phyloP scores from a whole-genome alignment of 106 monocot species.

The Allium sativum region DNA sequence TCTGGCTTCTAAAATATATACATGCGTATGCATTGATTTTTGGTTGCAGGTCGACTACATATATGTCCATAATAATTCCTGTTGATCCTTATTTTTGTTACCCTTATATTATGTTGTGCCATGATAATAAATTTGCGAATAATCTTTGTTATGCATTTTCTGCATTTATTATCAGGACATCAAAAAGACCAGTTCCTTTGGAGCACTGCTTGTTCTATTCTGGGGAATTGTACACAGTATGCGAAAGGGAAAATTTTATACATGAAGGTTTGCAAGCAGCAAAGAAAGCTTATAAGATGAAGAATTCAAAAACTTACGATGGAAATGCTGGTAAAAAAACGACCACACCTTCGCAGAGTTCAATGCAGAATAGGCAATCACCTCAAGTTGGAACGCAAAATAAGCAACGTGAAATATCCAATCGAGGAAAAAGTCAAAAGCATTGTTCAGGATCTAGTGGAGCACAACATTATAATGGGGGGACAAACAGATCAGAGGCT shows the following conservation, averaged over 20 bases:
- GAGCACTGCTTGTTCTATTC: constrained; percentile 95
- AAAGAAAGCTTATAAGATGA: constrained; percentile 69
- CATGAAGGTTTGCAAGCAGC: constrained; percentile 59
- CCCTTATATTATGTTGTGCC: background rate
- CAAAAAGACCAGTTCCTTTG: constrained; percentile 81
- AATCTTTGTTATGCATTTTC: background rate
- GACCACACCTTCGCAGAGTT: constrained; percentile 16
- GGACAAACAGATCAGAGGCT: constrained; percentile 60
- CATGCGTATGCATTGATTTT: no score
- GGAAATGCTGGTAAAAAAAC: constrained; percentile 19
- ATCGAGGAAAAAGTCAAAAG: constrained; percentile 50
- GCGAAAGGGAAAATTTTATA: constrained; percentile 69
- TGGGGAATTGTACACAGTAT: constrained; percentile 75
- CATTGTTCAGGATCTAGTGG: constrained; percentile 32
- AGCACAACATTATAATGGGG: constrained; percentile 29
- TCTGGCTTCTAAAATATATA: no score
- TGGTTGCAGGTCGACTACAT: no score
- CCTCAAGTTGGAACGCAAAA: constrained; percentile 11
- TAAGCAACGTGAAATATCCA: constrained; percentile 31
- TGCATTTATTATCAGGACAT: constrained; percentile 40
- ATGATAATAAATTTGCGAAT: constrained; percentile 4
- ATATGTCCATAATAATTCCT: background rate
- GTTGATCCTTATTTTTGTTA: background rate
- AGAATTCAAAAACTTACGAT: constrained; percentile 27
- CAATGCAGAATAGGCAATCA: constrained; percentile 29